phyloP scores from a whole-genome alignment of 345 rosid genomes.

The Corchorus olitorius region DNA sequence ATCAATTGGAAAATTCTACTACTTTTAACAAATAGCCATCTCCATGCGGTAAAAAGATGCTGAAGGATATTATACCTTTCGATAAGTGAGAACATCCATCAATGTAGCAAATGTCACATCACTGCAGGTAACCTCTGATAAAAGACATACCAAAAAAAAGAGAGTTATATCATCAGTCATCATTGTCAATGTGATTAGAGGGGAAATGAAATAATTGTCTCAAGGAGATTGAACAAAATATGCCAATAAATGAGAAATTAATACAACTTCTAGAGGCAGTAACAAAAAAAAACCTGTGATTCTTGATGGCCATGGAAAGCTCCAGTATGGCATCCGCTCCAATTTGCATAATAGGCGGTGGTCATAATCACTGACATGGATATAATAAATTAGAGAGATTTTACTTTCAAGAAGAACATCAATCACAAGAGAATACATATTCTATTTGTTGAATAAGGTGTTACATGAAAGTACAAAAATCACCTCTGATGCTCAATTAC shows the following conservation, averaged over 20 bases:
- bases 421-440: background rate
- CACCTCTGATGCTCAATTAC: conserved; percentile 57
- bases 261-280: background rate
- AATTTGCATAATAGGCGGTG: conserved; percentile 43
- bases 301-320: conserved; percentile 63
- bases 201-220: background rate
- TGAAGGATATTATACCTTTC: conserved; percentile 46
- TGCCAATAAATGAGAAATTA: background rate
- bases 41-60: background rate
- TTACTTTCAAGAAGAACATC: conserved; percentile 15
- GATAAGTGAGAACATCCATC: conserved; percentile 68
- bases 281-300: conserved; percentile 61
- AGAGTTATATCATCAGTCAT: conserved; percentile 1
- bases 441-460: conserved; percentile 1
- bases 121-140: conserved; percentile 57
- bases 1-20: background rate
- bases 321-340: conserved; percentile 60
- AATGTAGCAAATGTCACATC: conserved; percentile 56
- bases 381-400: conserved; percentile 3
- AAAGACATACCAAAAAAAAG: conserved; percentile 12
- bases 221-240: conserved; percentile 6
- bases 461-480: background rate
- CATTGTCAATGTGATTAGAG: conserved; percentile 6
- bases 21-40: background rate
- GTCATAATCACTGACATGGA: conserved; percentile 45